Conservation (phyloP, 192 early-diverging fungal species). For the Mortierella alpina region DNA sequence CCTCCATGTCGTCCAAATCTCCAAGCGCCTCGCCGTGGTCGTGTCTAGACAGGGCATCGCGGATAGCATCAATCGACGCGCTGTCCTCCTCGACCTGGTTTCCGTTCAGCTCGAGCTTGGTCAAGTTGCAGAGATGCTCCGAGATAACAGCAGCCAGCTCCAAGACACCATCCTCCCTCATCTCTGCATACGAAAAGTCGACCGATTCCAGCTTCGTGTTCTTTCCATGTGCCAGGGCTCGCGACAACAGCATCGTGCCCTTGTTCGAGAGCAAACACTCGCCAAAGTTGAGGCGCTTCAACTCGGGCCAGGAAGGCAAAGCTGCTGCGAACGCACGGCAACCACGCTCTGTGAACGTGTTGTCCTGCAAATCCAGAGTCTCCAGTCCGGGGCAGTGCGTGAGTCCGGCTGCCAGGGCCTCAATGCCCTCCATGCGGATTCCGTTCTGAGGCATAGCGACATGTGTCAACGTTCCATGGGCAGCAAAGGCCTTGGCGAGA, state of each 20-base stretch:
- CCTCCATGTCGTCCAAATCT: slow-evolving; percentile 97
- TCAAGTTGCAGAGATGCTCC: slow-evolving; percentile 70
- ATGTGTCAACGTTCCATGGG: slow-evolving; percentile 78
- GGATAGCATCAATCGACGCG: slow-evolving; percentile 78
- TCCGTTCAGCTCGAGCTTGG: slow-evolving; percentile 87
- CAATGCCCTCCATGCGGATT: slow-evolving; percentile 94
- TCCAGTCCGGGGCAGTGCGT: slow-evolving; percentile 73
- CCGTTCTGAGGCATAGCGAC: slow-evolving; percentile 97
- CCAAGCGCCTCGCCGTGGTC: slow-evolving; percentile 85
- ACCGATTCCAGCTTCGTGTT: slow-evolving; percentile 70
- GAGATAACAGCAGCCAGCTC: slow-evolving; percentile 75
- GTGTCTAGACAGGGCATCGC: slow-evolving; percentile 72
- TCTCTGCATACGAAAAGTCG: slow-evolving; percentile 90
- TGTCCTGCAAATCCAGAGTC: slow-evolving; percentile 94
- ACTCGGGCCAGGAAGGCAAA: slow-evolving; percentile 79
- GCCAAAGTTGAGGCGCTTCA: slow-evolving; percentile 86
- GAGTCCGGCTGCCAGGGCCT: slow-evolving; percentile 75
- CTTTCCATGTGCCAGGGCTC: slow-evolving; percentile 70
- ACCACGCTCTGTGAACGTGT: slow-evolving; percentile 91
- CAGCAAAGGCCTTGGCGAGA: slow-evolving; percentile 85
- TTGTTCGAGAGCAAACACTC: slow-evolving; percentile 87
- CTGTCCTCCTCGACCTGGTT: slow-evolving; percentile 90
- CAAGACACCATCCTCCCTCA: slow-evolving; percentile 78
- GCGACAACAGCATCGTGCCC: slow-evolving; percentile 75
- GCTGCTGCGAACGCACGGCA: slow-evolving; percentile 82